These are phyloP conservation scores for Silene conica DNA, from an alignment of 148 eudicot species.

Conservation along the genomic window DNA sequence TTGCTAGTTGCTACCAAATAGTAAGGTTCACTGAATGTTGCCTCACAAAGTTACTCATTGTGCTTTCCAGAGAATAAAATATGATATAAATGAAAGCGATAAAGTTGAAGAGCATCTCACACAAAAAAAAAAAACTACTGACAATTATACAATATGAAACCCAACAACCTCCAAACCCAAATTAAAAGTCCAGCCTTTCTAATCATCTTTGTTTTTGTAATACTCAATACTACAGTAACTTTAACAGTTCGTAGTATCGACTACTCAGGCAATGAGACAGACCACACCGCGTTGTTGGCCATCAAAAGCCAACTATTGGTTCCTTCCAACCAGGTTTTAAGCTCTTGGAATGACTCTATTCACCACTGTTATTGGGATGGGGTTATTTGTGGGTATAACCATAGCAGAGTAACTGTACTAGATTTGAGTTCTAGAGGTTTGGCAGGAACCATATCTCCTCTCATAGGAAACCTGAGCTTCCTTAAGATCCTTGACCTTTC, in stretches of 20 bases:
- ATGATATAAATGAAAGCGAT: not conserved
- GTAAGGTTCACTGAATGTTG: too few species aligned
- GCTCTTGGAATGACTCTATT: conserved; percentile 41
- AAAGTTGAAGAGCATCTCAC: not conserved
- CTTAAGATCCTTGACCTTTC: not conserved
- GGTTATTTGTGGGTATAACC: conserved; percentile 16
- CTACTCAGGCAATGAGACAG: conserved; percentile 13
- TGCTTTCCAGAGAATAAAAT: too few species aligned
- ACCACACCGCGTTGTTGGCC: conserved; percentile 29
- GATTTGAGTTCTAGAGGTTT: conserved; percentile 18
- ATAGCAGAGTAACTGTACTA: conserved; percentile 26
- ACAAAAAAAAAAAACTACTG: not conserved
- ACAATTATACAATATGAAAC: not conserved
- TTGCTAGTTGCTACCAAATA: too few species aligned
- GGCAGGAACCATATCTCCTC: conserved; percentile 34
- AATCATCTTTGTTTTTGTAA: not conserved
- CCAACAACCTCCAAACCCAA: not conserved
- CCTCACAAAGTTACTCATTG: too few species aligned
- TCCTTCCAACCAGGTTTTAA: conserved; percentile 15
- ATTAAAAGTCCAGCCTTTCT: not conserved
- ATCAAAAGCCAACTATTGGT: conserved; percentile 30
- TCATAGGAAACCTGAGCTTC: conserved; percentile 33
- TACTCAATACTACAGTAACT: not conserved
- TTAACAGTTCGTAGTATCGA: not conserved
- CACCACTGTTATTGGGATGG: conserved; percentile 33